Percentiles rank a stretch among this genome's conserved stretches.
Evolutionary conservation across 2,329 filamentous ascomycete genomes (phyloP).

Genomic region (Xylariaceae sp.): DNA sequence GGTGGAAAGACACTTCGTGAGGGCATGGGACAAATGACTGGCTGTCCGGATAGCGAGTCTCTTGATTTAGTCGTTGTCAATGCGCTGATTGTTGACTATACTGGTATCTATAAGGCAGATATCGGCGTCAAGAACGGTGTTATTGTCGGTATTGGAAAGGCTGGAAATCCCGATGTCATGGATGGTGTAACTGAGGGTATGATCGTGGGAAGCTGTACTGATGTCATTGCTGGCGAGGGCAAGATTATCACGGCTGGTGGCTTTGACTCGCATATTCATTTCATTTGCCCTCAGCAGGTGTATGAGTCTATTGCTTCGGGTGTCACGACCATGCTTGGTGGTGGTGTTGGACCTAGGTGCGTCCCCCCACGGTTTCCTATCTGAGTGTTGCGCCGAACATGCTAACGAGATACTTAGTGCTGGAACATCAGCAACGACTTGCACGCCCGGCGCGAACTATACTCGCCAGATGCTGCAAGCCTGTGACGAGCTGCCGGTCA

Average conservation of each 20-base stretch:
- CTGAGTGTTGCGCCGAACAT: neutral
- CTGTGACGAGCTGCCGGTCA: constrained; percentile 74
- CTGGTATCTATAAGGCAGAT: constrained; percentile 92
- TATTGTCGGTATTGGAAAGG: constrained; percentile 88
- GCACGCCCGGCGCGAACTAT: constrained; percentile 80
- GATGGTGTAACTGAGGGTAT: constrained; percentile 74
- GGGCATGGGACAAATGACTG: constrained; percentile 91
- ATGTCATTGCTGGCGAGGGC: constrained; percentile 86
- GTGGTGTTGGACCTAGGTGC: constrained; percentile 84
- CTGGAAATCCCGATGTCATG: constrained; percentile 97
- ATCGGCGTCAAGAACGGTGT: constrained; percentile 86
- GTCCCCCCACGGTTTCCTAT: neutral
- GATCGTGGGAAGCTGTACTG: constrained; percentile 82
- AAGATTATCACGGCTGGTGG: constrained; percentile 89
- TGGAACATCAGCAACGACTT: constrained; percentile 87
- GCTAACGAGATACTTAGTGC: constrained; percentile 50
- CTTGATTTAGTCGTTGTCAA: constrained; percentile 87
- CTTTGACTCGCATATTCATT: constrained; percentile 87
- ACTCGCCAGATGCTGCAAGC: constrained; percentile 89
- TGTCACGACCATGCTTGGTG: constrained; percentile 85
- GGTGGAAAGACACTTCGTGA: constrained; percentile 91
- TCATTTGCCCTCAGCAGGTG: constrained; percentile 91
- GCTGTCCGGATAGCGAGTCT: constrained; percentile 64
- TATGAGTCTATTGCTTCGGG: constrained; percentile 79
- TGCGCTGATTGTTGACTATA: constrained; percentile 85